Conservation (phyloP, 148 eudicot genomes). For the Euryodendron excelsum region DNA sequence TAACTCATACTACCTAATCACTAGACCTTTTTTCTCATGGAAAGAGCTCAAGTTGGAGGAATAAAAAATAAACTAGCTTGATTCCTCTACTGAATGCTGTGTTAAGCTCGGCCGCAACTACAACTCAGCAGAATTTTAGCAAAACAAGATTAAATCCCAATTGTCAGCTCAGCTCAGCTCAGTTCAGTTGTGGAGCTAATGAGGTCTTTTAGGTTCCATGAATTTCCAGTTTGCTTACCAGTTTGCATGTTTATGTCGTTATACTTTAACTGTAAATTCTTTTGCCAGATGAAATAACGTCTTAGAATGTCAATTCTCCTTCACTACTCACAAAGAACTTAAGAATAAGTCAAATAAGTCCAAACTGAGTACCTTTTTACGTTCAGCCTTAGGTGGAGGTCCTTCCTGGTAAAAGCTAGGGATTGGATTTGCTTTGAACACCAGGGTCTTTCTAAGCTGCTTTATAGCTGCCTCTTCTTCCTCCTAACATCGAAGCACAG, state of each 20-base stretch:
- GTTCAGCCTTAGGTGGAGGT: conserved; percentile 88
- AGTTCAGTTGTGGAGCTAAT: not conserved
- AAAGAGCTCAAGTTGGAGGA: too few species aligned
- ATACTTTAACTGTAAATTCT: not conserved
- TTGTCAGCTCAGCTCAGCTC: not conserved
- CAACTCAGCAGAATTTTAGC: not conserved
- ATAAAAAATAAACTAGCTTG: too few species aligned
- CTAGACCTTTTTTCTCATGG: too few species aligned
- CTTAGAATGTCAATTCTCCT: not conserved
- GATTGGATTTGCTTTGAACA: conserved; percentile 76
- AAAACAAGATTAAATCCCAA: not conserved
- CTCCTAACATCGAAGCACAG: conserved; percentile 43
- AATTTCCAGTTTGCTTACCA: not conserved
- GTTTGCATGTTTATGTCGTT: not conserved
- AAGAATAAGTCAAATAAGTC: not conserved
- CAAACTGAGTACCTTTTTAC: conserved; percentile 62
- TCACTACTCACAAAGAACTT: not conserved
- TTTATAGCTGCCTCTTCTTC: conserved; percentile 75
- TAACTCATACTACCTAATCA: too few species aligned
- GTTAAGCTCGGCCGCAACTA: not conserved
- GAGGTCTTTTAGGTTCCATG: not conserved
- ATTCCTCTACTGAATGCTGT: too few species aligned
- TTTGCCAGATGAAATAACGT: not conserved
- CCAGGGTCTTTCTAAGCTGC: conserved; percentile 76
- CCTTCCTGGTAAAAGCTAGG: conserved; percentile 83